These are phyloP conservation scores for Oryza australiensis DNA, from an alignment of 176 grass and related monocot genomes.

Conservation along the genomic window DNA sequence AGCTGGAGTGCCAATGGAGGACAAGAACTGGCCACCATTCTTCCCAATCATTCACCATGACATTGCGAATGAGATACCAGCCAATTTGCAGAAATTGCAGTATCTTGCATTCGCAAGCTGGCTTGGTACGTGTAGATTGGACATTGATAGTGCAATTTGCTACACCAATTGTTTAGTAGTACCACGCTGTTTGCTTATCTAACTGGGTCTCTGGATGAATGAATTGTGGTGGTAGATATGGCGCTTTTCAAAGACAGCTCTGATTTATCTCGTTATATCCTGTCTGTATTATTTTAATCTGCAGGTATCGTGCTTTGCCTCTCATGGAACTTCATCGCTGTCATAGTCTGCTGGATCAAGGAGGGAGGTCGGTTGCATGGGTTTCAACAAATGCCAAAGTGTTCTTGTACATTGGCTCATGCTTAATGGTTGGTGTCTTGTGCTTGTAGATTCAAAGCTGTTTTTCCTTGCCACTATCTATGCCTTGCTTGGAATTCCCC, in stretches of 20 bases:
- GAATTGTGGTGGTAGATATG: not conserved
- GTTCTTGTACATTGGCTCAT: not conserved
- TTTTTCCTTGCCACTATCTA: slow-evolving; percentile 93
- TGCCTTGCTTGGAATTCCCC: slow-evolving; percentile 83
- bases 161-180: not conserved
- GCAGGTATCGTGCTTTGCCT: slow-evolving; percentile 87
- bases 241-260: not conserved
- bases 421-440: slow-evolving; percentile 26
- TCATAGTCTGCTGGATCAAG: slow-evolving; percentile 95
- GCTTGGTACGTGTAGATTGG: slow-evolving; percentile 18
- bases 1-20: slow-evolving; percentile 50
- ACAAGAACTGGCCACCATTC: slow-evolving; percentile 46
- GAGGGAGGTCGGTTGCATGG: slow-evolving; percentile 68
- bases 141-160: not conserved
- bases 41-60: slow-evolving; percentile 50
- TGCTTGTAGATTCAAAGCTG: slow-evolving; percentile 69
- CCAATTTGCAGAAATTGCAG: slow-evolving; percentile 55
- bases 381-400: not conserved
- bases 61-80: slow-evolving; percentile 55
- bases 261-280: not conserved
- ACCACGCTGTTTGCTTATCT: not conserved
- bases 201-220: not conserved
- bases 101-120: slow-evolving; percentile 49
- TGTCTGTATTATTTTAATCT: slow-evolving; percentile 11
- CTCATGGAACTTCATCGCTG: slow-evolving; percentile 86